Evolutionary conservation across 805 yeast genomes (phyloP).

Genomic region (Zygoascus ofunaensis): DNA sequence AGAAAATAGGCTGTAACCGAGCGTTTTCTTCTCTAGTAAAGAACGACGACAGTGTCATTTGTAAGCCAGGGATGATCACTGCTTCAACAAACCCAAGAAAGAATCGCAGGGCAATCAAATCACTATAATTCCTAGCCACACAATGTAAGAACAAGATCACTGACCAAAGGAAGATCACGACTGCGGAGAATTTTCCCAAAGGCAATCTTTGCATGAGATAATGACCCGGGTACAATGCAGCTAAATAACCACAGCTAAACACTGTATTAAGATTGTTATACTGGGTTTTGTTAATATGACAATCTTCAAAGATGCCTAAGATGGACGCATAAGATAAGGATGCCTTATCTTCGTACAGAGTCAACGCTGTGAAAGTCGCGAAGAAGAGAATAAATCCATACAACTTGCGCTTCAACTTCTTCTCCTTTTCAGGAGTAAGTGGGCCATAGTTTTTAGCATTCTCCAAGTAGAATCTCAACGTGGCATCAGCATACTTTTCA

Average conservation of each 20-base stretch:
- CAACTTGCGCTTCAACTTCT: conserved; percentile 4
- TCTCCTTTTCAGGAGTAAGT: conserved; percentile 5
- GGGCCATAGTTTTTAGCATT: conserved; percentile 2
- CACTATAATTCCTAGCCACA: conserved; percentile 30
- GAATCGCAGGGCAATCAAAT: conserved; percentile 36
- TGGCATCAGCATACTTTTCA: conserved; percentile 7
- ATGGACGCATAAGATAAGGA: conserved; percentile 35
- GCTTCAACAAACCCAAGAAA: conserved; percentile 42
- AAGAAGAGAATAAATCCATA: conserved; percentile 4
- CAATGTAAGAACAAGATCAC: conserved; percentile 9
- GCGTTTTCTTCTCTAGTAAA: background rate
- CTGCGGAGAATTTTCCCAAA: conserved; percentile 22
- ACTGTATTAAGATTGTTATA: conserved; percentile 39
- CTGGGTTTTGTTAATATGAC: conserved; percentile 34
- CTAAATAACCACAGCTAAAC: conserved; percentile 40
- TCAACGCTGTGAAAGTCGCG: conserved; percentile 4
- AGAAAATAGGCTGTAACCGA: conserved; percentile 2
- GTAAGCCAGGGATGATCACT: conserved; percentile 46
- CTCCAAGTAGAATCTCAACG: conserved; percentile 3
- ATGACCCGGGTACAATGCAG: conserved; percentile 38
- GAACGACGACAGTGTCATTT: conserved; percentile 16
- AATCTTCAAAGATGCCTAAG: conserved; percentile 29
- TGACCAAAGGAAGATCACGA: conserved; percentile 36
- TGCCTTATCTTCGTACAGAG: conserved; percentile 36
- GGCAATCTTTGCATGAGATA: conserved; percentile 37